Conservation (phyloP, 768 basidiomycete species). For the Leccinellum albellum region DNA sequence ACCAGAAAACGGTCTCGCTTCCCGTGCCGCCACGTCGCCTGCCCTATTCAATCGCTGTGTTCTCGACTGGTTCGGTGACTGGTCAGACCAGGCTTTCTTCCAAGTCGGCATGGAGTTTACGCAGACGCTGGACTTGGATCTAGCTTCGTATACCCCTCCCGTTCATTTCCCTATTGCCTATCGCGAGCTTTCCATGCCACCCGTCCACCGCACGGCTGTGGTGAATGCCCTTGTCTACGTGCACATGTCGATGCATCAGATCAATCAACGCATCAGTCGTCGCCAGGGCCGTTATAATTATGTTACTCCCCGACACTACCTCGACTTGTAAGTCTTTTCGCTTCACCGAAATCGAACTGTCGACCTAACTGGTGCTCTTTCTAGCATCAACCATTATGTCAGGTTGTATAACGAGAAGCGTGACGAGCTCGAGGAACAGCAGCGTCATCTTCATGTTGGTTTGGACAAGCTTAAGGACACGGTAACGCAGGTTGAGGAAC, state of each 20-base stretch:
- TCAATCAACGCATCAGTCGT: constrained; percentile 85
- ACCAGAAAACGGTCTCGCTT: constrained; percentile 91
- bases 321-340: constrained; percentile 82
- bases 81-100: constrained; percentile 98
- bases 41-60: constrained; percentile 99
- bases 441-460: constrained; percentile 96
- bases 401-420: constrained; percentile 93
- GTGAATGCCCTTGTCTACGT: constrained; percentile 92
- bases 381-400: constrained; percentile 95
- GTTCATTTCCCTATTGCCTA: constrained; percentile 86
- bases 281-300: constrained; percentile 96
- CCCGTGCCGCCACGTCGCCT: constrained; percentile 94
- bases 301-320: constrained; percentile 94
- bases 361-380: constrained; percentile 9
- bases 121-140: constrained; percentile 86
- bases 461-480: constrained; percentile 95
- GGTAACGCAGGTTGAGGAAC: constrained; percentile 93
- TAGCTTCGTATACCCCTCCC: constrained; percentile 77
- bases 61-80: constrained; percentile 99
- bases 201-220: constrained; percentile 83
- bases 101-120: constrained; percentile 99
- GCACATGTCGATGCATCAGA: constrained; percentile 82
- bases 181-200: constrained; percentile 79
- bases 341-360: neutral
- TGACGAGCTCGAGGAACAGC: constrained; percentile 96